Evolutionary conservation across 257 asterid species (phyloP).

Genomic region (Solanum corneliomulleri): DNA sequence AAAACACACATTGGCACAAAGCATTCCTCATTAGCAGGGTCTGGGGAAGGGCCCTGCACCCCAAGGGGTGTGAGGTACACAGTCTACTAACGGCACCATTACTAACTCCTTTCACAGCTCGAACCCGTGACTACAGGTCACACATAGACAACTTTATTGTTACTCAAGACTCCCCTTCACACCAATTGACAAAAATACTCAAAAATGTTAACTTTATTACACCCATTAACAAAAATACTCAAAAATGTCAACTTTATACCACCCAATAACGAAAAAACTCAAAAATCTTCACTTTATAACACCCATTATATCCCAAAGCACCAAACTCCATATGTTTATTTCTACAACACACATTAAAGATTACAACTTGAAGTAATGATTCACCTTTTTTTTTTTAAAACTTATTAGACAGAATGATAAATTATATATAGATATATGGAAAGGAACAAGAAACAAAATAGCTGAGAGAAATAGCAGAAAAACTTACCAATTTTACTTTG

Average conservation of each 20-base stretch:
- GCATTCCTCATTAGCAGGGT: neutral
- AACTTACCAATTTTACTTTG: neutral
- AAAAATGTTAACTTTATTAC: no score
- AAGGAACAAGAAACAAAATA: neutral
- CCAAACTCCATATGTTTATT: neutral
- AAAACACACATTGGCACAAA: neutral
- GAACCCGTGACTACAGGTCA: neutral
- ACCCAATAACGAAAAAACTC: no score
- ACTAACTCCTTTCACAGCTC: neutral
- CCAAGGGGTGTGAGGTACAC: neutral
- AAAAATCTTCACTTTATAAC: no score
- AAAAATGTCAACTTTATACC: neutral
- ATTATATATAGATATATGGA: neutral
- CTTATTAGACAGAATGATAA: neutral
- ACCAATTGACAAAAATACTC: no score
- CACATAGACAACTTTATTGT: neutral
- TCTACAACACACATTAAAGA: neutral
- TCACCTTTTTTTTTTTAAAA: neutral
- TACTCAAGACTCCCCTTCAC: neutral
- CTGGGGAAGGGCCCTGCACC: rapidly evolving
- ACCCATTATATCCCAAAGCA: neutral
- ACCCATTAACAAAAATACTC: no score
- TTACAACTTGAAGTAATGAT: neutral
- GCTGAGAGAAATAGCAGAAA: neutral
- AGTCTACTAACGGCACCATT: neutral